These are phyloP conservation scores for Suillus americanus DNA, from an alignment of 768 basidiomycete species.

Conservation along the genomic window DNA sequence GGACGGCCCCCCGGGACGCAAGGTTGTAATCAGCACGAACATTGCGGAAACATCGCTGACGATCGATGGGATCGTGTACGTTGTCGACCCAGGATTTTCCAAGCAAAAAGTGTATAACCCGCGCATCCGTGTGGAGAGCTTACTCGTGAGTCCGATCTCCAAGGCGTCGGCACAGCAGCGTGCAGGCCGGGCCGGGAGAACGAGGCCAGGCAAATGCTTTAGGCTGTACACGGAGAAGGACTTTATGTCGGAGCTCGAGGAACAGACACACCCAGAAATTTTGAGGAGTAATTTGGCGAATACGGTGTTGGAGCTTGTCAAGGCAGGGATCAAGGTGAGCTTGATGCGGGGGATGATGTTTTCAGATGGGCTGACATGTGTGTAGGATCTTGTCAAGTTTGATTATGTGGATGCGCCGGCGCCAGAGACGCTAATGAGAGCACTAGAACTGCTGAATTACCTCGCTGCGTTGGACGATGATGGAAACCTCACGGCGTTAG, in stretches of 20 bases:
- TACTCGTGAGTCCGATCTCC: slow-evolving; percentile 95
- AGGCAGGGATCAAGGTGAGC: slow-evolving; percentile 83
- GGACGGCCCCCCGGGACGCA: slow-evolving; percentile 83
- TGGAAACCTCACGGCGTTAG: slow-evolving; percentile 83
- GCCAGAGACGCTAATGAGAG: slow-evolving; percentile 96
- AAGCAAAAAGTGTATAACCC: slow-evolving; percentile 99
- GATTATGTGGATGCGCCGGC: slow-evolving; percentile 94
- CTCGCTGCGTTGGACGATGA: slow-evolving; percentile 92
- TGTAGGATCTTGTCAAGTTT: slow-evolving; percentile 76
- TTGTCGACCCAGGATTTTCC: slow-evolving; percentile 95
- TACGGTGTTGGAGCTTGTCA: slow-evolving; percentile 89
- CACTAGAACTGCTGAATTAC: slow-evolving; percentile 90
- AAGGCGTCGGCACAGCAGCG: slow-evolving; percentile 96
- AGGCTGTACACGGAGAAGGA: slow-evolving; percentile 96
- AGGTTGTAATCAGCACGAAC: slow-evolving; percentile 94
- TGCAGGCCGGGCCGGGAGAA: slow-evolving; percentile 95
- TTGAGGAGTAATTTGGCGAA: slow-evolving; percentile 91
- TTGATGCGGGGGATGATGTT: neutral
- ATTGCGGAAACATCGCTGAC: slow-evolving; percentile 97
- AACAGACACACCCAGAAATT: slow-evolving; percentile 98
- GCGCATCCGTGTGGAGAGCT: slow-evolving; percentile 90
- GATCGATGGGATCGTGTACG: slow-evolving; percentile 98
- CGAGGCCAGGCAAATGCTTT: slow-evolving; percentile 96
- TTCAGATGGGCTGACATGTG: neutral
- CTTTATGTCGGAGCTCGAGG: slow-evolving; percentile 94